These are phyloP conservation scores for Saccharomycopsis amapae DNA, from an alignment of 805 yeast species.

Conservation along the genomic window DNA sequence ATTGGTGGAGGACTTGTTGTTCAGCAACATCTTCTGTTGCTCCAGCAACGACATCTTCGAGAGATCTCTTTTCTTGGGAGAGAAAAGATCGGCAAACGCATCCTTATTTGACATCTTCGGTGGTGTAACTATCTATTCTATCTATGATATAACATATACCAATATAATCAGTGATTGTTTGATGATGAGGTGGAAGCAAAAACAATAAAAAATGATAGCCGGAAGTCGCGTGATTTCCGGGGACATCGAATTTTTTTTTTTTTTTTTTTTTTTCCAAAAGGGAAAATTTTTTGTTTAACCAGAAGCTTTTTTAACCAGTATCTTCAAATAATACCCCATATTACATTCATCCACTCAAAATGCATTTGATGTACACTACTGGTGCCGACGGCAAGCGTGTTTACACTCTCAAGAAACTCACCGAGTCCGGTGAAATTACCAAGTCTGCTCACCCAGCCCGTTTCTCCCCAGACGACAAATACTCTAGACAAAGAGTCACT, in stretches of 20 bases:
- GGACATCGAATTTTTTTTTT: too few species aligned
- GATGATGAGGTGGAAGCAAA: not conserved
- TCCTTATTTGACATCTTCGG: constrained; percentile 17
- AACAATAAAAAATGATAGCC: not conserved
- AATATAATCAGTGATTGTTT: not conserved
- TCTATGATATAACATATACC: not conserved
- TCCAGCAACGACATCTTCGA: constrained; percentile 16
- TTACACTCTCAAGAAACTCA: constrained; percentile 80
- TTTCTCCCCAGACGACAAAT: constrained; percentile 98
- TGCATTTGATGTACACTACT: constrained; percentile 99
- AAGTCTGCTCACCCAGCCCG: constrained; percentile 99
- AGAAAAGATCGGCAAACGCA: constrained; percentile 21
- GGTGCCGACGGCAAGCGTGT: constrained; percentile 93
- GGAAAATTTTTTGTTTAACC: too few species aligned
- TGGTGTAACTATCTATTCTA: not conserved
- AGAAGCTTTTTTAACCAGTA: too few species aligned
- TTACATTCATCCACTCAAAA: too few species aligned
- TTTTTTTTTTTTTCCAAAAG: too few species aligned
- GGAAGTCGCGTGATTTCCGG: too few species aligned
- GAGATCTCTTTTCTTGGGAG: constrained; percentile 16
- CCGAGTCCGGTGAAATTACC: constrained; percentile 88
- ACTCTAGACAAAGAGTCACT: constrained; percentile 97
- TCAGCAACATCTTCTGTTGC: constrained; percentile 11
- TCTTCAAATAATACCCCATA: too few species aligned
- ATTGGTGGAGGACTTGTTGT: not conserved